Conservation (phyloP, 805 yeast species). For the Metschnikowia matae region DNA sequence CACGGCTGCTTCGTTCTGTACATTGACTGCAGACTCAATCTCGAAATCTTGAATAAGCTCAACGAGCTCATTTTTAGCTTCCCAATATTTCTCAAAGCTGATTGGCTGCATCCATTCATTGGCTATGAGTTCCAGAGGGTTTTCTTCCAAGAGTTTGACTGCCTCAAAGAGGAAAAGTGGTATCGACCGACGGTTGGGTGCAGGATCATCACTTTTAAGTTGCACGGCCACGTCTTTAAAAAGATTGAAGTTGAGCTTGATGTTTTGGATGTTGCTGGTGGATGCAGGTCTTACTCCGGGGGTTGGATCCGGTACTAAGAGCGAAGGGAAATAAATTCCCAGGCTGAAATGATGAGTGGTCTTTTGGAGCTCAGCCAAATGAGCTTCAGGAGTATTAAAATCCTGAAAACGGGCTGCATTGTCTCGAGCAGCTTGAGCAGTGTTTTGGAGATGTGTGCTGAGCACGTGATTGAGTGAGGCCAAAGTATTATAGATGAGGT, state of each 20-base stretch:
- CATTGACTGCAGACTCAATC: not conserved
- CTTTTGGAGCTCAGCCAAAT: constrained; percentile 15
- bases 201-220: constrained; percentile 10
- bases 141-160: constrained; percentile 17
- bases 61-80: constrained; percentile 27
- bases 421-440: not conserved
- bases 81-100: constrained; percentile 33
- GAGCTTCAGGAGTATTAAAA: not conserved
- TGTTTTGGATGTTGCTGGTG: constrained; percentile 30
- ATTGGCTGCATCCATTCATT: constrained; percentile 30
- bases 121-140: not conserved
- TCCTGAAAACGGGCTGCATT: constrained; percentile 1
- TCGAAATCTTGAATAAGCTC: constrained; percentile 19
- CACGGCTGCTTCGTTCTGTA: constrained; percentile 19
- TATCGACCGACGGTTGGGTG: constrained; percentile 26
- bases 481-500: constrained; percentile 30
- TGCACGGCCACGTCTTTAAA: constrained; percentile 41
- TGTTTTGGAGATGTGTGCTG: constrained; percentile 9
- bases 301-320: constrained; percentile 26
- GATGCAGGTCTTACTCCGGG: not conserved
- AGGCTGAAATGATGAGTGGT: constrained; percentile 26
- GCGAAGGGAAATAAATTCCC: constrained; percentile 39
- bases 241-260: constrained; percentile 35
- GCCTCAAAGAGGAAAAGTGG: constrained; percentile 29
- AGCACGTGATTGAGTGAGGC: constrained; percentile 32